A percentile compares a stretch with the other conserved stretches of the same genome.
These are phyloP conservation scores for Dactylella cylindrospora DNA, from an alignment of 2,329 filamentous ascomycete genomes.

Conservation along the genomic window DNA sequence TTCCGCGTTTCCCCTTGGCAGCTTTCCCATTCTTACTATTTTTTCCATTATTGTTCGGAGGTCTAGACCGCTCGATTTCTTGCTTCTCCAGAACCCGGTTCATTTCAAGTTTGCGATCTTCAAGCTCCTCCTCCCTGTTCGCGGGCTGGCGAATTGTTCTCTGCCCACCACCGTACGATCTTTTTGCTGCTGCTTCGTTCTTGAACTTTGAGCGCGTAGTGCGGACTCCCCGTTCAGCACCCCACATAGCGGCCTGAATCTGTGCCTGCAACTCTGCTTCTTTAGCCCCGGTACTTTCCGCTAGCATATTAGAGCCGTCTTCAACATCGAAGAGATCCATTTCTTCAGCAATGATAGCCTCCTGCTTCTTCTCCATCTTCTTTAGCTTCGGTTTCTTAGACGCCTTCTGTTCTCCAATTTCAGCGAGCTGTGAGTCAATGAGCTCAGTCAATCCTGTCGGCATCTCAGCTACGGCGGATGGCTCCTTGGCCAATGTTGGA, in stretches of 20 bases:
- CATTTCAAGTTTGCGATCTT: slow-evolving; percentile 34
- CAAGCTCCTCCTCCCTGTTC: slow-evolving; percentile 30
- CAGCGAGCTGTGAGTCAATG: slow-evolving; percentile 32
- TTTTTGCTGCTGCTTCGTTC: slow-evolving; percentile 35
- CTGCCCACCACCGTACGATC: slow-evolving; percentile 33
- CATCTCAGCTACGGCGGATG: slow-evolving; percentile 37
- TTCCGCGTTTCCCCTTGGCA: slow-evolving; percentile 3
- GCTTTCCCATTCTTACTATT: slow-evolving; percentile 11
- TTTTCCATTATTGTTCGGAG: slow-evolving; percentile 12
- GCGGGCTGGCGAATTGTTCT: slow-evolving; percentile 38
- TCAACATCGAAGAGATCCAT: background rate
- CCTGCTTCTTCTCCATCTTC: background rate
- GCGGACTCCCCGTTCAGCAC: slow-evolving; percentile 34
- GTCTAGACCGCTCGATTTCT: slow-evolving; percentile 3
- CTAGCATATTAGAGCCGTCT: background rate
- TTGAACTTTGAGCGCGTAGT: slow-evolving; percentile 39
- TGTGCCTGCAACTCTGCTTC: slow-evolving; percentile 29
- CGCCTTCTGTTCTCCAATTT: slow-evolving; percentile 30
- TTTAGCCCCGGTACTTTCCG: slow-evolving; percentile 1
- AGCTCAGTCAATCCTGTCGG: slow-evolving; percentile 25
- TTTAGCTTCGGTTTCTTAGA: slow-evolving; percentile 22
- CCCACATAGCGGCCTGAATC: slow-evolving; percentile 26
- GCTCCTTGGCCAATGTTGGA: slow-evolving; percentile 13
- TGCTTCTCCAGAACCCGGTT: slow-evolving; percentile 16
- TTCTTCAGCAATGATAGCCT: background rate